These are phyloP conservation scores for Ramalina intermedia DNA, from an alignment of 495 filamentous ascomycete species.

Conservation along the genomic window DNA sequence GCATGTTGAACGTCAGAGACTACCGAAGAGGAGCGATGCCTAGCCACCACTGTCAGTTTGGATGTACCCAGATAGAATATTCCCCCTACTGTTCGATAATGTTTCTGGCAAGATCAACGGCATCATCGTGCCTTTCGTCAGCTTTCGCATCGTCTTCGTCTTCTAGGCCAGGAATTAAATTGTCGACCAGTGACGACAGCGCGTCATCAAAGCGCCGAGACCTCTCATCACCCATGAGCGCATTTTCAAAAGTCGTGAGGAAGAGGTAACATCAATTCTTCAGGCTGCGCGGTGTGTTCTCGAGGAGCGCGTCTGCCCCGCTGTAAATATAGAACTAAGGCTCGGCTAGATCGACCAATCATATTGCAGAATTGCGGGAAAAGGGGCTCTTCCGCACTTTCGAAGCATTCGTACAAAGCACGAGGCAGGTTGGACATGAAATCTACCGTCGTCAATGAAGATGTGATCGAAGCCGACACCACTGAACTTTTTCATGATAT, in stretches of 20 bases:
- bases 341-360: background rate
- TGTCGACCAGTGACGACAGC: constrained; percentile 39
- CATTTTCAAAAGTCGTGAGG: constrained; percentile 2
- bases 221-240: constrained; percentile 17
- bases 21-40: constrained; percentile 34
- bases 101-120: constrained; percentile 32
- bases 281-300: too few relatives aligned
- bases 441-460: too few relatives aligned
- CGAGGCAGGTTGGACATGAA: too few relatives aligned
- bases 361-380: too few relatives aligned
- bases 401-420: too few relatives aligned
- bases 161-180: constrained; percentile 28
- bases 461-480: too few relatives aligned
- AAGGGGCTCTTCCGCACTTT: too few relatives aligned
- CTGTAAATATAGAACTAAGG: background rate
- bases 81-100: constrained; percentile 21
- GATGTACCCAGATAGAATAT: background rate
- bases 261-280: too few relatives aligned
- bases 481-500: too few relatives aligned
- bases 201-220: constrained; percentile 37
- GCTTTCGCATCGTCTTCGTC: constrained; percentile 31
- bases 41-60: constrained; percentile 1
- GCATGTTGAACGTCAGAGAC: constrained; percentile 86
- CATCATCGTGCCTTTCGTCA: constrained; percentile 30
- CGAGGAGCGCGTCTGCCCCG: too few relatives aligned